A percentile compares a stretch with the other conserved stretches of the same genome.
These are phyloP conservation scores for Porogramme epimiltina DNA, from an alignment of 1,284 basidiomycete species.

Conservation along the genomic window DNA sequence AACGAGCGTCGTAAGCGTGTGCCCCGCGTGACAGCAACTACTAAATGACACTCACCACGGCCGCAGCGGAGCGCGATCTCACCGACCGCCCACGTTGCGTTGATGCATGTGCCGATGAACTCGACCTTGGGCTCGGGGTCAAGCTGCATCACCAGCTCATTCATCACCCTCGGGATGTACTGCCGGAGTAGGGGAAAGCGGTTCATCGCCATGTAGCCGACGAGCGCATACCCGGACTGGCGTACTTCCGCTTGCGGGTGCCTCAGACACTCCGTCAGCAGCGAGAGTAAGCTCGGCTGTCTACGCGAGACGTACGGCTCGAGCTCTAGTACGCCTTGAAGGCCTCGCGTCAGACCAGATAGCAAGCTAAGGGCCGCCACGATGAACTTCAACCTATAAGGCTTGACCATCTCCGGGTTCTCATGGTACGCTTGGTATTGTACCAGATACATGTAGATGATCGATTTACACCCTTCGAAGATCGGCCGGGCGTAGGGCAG, in stretches of 20 bases:
- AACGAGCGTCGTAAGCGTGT: constrained; percentile 9
- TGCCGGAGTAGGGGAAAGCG: constrained; percentile 88
- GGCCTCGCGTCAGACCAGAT: constrained; percentile 93
- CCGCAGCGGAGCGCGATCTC: constrained; percentile 93
- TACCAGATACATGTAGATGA: constrained; percentile 82
- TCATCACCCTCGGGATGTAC: constrained; percentile 86
- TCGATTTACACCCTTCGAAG: constrained; percentile 88
- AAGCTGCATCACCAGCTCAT: constrained; percentile 87
- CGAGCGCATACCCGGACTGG: constrained; percentile 95
- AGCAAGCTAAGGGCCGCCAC: constrained; percentile 96
- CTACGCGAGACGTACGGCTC: constrained; percentile 68
- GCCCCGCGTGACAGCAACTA: no score
- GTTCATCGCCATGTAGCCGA: constrained; percentile 97
- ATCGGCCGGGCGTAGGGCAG: constrained; percentile 88
- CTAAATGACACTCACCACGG: constrained; percentile 49
- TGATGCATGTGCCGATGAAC: constrained; percentile 97
- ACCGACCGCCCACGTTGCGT: constrained; percentile 99
- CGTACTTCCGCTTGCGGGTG: constrained; percentile 95
- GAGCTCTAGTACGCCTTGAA: constrained; percentile 80
- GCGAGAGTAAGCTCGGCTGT: constrained; percentile 76
- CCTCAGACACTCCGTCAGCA: constrained; percentile 86
- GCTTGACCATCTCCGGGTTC: constrained; percentile 87
- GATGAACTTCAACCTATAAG: constrained; percentile 94
- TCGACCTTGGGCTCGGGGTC: constrained; percentile 89
- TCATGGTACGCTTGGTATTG: constrained; percentile 85